These are phyloP conservation scores for Colletotrichum camelliae DNA, from an alignment of 2,329 filamentous ascomycete species.

Conservation along the genomic window DNA sequence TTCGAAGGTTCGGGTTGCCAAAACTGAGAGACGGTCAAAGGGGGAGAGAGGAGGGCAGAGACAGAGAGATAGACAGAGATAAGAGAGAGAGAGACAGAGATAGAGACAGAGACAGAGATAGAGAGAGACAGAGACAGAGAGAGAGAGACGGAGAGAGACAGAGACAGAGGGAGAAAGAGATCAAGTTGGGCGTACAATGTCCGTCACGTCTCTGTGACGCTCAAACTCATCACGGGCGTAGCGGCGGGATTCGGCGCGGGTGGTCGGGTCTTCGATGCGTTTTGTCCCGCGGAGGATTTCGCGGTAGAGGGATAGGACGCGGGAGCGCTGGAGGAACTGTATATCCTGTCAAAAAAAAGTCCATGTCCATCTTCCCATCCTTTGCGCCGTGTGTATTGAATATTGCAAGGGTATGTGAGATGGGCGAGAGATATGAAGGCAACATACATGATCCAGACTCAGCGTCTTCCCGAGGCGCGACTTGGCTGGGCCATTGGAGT, in stretches of 20 bases:
- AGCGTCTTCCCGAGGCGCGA: conserved; percentile 48
- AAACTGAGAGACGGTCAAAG: background rate
- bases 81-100: too few relatives aligned
- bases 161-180: background rate
- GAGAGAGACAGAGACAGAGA: background rate
- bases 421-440: background rate
- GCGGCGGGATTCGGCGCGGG: conserved; percentile 59
- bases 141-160: background rate
- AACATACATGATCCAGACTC: conserved; percentile 63
- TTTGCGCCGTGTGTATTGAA: background rate
- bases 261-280: conserved; percentile 54
- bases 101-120: background rate
- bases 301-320: conserved; percentile 63
- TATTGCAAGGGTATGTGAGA: background rate
- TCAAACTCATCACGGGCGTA: conserved; percentile 68
- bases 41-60: conserved; percentile 20
- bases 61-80: too few relatives aligned
- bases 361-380: accelerated
- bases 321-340: conserved; percentile 64
- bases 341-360: background rate
- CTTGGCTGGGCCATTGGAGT: conserved; percentile 39
- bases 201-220: conserved; percentile 60
- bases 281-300: conserved; percentile 60
- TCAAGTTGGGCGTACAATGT: conserved; percentile 46
- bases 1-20: background rate